Percentiles rank a stretch among this genome's conserved stretches.
Conservation (phyloP, 2,329 filamentous ascomycete genomes). For the Acarospora socialis region DNA sequence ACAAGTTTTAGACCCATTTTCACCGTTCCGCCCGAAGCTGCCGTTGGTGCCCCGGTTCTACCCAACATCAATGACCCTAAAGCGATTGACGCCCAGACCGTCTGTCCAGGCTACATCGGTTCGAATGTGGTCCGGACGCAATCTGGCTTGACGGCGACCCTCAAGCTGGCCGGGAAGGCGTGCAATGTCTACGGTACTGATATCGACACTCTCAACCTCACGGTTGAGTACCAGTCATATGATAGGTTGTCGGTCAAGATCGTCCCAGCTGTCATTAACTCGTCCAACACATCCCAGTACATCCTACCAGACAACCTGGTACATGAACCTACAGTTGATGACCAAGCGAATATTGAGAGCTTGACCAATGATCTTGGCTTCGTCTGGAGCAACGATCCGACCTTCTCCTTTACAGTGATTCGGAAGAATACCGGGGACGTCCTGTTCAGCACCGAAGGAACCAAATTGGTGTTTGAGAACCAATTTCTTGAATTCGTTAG, state of each 20-base stretch:
- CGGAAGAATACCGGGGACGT: slow-evolving; percentile 48
- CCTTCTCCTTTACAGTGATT: slow-evolving; percentile 42
- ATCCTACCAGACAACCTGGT: slow-evolving; percentile 50
- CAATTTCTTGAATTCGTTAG: slow-evolving; percentile 65
- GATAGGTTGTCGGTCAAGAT: slow-evolving; percentile 60
- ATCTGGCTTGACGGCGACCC: slow-evolving; percentile 36
- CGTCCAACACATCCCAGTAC: slow-evolving; percentile 52
- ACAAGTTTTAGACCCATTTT: slow-evolving; percentile 19
- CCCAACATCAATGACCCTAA: slow-evolving; percentile 52
- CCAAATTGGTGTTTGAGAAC: slow-evolving; percentile 55
- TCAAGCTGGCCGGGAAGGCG: slow-evolving; percentile 38
- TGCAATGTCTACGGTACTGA: slow-evolving; percentile 70
- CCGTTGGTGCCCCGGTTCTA: slow-evolving; percentile 34
- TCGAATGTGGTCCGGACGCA: slow-evolving; percentile 32
- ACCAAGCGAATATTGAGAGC: slow-evolving; percentile 22
- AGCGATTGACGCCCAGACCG: slow-evolving; percentile 46
- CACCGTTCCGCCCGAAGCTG: slow-evolving; percentile 34
- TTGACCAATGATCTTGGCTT: slow-evolving; percentile 33
- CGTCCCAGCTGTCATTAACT: slow-evolving; percentile 46
- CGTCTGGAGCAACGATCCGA: slow-evolving; percentile 41
- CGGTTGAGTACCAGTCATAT: slow-evolving; percentile 51
- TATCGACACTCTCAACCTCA: slow-evolving; percentile 49
- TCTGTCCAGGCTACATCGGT: slow-evolving; percentile 48
- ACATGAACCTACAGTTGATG: slow-evolving; percentile 37
- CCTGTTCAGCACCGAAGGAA: slow-evolving; percentile 52